Conservation (phyloP, 2,329 filamentous ascomycete species). For the Graphium sp. region DNA sequence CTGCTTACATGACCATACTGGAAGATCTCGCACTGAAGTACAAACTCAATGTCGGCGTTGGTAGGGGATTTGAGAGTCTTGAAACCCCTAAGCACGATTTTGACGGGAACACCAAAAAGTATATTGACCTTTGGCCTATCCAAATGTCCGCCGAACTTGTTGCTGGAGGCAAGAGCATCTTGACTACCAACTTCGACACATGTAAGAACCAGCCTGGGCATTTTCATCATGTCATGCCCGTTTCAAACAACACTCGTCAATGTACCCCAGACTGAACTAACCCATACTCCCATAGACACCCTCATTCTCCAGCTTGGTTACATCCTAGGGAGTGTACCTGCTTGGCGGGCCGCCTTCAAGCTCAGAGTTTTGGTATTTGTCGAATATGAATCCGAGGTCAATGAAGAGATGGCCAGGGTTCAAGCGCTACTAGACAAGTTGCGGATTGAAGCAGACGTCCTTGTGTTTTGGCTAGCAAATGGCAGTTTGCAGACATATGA, state of each 20-base stretch:
- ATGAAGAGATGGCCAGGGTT: constrained; percentile 59
- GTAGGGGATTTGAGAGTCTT: constrained; percentile 62
- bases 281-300: constrained; percentile 29
- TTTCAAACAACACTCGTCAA: not conserved
- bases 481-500: constrained; percentile 60
- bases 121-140: constrained; percentile 81
- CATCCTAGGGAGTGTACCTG: constrained; percentile 65
- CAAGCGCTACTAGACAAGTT: constrained; percentile 62
- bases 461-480: constrained; percentile 69
- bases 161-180: constrained; percentile 45
- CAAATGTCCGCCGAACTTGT: constrained; percentile 81
- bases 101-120: constrained; percentile 47
- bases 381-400: constrained; percentile 71
- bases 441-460: constrained; percentile 61
- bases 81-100: constrained; percentile 50
- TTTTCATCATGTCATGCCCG: not conserved
- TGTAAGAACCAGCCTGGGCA: constrained; percentile 41
- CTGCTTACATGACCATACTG: constrained; percentile 65
- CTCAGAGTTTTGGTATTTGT: constrained; percentile 75
- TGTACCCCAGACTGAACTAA: not conserved
- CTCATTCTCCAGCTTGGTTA: constrained; percentile 78
- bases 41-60: constrained; percentile 71
- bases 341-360: constrained; percentile 59
- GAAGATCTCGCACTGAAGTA: constrained; percentile 66
- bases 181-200: constrained; percentile 84